phyloP scores from a whole-genome alignment of 257 asterid species.

The Solanum lycopersicoides region DNA sequence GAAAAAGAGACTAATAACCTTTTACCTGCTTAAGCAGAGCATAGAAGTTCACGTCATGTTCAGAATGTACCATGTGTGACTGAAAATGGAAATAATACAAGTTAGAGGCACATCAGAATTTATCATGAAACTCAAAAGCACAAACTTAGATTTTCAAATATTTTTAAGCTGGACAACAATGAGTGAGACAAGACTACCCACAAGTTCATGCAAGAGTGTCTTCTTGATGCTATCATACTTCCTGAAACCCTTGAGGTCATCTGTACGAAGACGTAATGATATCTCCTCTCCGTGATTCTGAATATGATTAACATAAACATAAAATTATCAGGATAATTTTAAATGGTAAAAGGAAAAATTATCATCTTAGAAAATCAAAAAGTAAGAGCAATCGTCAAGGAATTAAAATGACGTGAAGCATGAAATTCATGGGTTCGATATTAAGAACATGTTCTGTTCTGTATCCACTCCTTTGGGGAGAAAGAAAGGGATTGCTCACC shows the following conservation, averaged over 20 bases:
- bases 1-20: neutral
- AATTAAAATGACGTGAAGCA: no score
- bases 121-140: neutral
- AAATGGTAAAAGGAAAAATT: neutral
- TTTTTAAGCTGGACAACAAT: neutral
- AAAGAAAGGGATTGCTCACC: conserved; percentile 30
- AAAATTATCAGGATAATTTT: conserved; percentile 8
- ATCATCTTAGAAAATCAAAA: neutral
- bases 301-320: neutral
- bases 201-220: conserved; percentile 92
- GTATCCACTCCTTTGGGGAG: neutral
- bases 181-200: conserved; percentile 10
- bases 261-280: conserved; percentile 88
- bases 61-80: conserved; percentile 92
- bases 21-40: conserved; percentile 72
- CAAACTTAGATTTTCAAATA: neutral
- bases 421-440: no score
- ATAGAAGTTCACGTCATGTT: conserved; percentile 73
- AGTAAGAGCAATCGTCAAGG: neutral
- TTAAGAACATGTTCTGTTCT: no score
- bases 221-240: conserved; percentile 75
- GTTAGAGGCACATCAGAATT: neutral
- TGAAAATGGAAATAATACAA: conserved; percentile 14
- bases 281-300: conserved; percentile 97
- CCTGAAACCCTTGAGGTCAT: conserved; percentile 93